Percentiles rank a stretch among this genome's conserved stretches.
These are phyloP conservation scores for Glonium stellatum DNA, from an alignment of 495 filamentous ascomycete species.

Conservation along the genomic window DNA sequence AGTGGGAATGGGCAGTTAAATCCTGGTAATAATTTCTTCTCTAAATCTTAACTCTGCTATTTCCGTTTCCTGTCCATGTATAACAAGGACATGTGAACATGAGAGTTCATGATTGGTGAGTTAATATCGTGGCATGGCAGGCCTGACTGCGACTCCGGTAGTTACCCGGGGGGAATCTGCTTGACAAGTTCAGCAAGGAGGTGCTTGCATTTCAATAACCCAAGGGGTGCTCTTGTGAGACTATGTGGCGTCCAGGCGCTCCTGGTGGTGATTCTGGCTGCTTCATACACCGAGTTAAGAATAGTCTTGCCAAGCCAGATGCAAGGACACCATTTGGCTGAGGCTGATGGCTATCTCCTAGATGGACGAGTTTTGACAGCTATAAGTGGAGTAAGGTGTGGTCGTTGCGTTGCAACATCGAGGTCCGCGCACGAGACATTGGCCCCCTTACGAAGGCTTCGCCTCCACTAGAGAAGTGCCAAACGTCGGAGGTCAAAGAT, in stretches of 20 bases:
- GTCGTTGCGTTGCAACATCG: too few relatives aligned
- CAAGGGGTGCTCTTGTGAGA: neutral
- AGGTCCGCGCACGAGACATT: too few relatives aligned
- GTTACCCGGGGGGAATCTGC: neutral
- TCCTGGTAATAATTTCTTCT: neutral
- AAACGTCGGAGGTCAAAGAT: too few relatives aligned
- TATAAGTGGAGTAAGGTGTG: too few relatives aligned
- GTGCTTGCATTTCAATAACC: neutral
- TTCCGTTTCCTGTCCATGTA: neutral
- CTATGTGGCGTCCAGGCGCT: neutral
- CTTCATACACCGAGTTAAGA: too few relatives aligned
- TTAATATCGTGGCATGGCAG: neutral
- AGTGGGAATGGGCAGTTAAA: neutral
- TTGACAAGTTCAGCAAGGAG: neutral
- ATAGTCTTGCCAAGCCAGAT: too few relatives aligned
- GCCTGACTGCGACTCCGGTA: neutral
- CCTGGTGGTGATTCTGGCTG: neutral
- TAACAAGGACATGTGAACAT: neutral
- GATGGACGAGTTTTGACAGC: too few relatives aligned
- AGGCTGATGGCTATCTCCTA: too few relatives aligned
- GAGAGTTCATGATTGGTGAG: neutral
- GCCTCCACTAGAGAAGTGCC: too few relatives aligned
- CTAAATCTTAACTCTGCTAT: neutral
- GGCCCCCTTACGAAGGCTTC: too few relatives aligned
- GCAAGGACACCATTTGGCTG: too few relatives aligned